These are phyloP conservation scores for Penicillium sp. DNA, from an alignment of 2,329 filamentous ascomycete species.

Conservation along the genomic window DNA sequence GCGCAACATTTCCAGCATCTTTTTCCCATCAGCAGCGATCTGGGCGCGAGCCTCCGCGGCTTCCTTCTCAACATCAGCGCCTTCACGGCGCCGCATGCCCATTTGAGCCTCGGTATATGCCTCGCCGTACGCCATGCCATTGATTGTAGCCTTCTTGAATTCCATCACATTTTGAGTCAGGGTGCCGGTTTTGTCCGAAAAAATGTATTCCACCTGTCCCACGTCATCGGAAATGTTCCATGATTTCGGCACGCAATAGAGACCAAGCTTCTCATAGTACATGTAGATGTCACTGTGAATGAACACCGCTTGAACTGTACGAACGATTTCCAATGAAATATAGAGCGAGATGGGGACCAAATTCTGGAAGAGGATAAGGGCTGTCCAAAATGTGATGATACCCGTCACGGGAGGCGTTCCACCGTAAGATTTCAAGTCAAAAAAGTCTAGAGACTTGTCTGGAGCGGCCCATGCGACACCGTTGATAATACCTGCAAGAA, in stretches of 20 bases:
- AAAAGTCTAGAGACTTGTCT: slow-evolving; percentile 69
- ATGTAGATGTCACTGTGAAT: slow-evolving; percentile 94
- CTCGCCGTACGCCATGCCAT: slow-evolving; percentile 93
- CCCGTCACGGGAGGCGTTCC: slow-evolving; percentile 70
- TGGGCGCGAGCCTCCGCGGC: slow-evolving; percentile 64
- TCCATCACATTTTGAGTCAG: slow-evolving; percentile 95
- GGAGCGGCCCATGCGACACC: slow-evolving; percentile 72
- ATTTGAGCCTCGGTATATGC: slow-evolving; percentile 96
- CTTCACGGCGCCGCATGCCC: slow-evolving; percentile 88
- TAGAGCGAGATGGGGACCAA: slow-evolving; percentile 97
- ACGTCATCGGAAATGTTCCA: slow-evolving; percentile 99
- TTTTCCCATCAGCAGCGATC: slow-evolving; percentile 69
- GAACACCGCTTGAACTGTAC: slow-evolving; percentile 88
- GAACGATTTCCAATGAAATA: slow-evolving; percentile 93
- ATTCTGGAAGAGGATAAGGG: slow-evolving; percentile 92
- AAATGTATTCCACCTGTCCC: slow-evolving; percentile 98
- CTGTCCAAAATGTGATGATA: slow-evolving; percentile 95
- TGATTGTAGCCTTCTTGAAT: slow-evolving; percentile 97
- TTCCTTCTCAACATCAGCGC: slow-evolving; percentile 79
- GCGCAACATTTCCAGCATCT: slow-evolving; percentile 66
- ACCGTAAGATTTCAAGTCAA: slow-evolving; percentile 81
- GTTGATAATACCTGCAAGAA: slow-evolving; percentile 77
- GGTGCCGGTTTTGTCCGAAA: slow-evolving; percentile 90
- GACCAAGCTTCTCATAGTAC: slow-evolving; percentile 93
- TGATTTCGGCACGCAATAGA: slow-evolving; percentile 92